phyloP scores from a whole-genome alignment of 2,329 filamentous ascomycete species.

The Neophaeococcomyces aloes region DNA sequence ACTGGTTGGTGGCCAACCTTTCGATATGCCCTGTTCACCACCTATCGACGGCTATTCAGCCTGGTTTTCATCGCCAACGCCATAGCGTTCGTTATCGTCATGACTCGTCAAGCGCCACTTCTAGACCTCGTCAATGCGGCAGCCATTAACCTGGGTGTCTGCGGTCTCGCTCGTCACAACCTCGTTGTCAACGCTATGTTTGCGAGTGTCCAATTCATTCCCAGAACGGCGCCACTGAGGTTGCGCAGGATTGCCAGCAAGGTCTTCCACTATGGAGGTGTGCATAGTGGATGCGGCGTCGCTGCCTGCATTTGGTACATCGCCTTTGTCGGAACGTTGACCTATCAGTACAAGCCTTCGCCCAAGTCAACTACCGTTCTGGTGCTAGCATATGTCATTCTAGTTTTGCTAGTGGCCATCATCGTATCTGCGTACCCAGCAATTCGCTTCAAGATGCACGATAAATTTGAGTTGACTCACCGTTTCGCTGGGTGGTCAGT shows the following conservation, averaged over 20 bases:
- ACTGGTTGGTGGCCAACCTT: neutral
- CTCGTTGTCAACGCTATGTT: conserved; percentile 32
- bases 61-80: conserved; percentile 42
- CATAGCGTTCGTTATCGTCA: conserved; percentile 20
- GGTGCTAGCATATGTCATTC: conserved; percentile 24
- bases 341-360: conserved; percentile 19
- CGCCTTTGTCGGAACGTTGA: conserved; percentile 15
- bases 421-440: conserved; percentile 24
- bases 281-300: conserved; percentile 30
- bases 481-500: conserved; percentile 29
- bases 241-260: conserved; percentile 30
- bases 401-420: conserved; percentile 24
- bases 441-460: conserved; percentile 25
- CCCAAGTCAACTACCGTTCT: conserved; percentile 26
- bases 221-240: conserved; percentile 25
- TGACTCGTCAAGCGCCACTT: conserved; percentile 11
- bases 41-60: conserved; percentile 49
- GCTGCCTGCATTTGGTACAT: conserved; percentile 35
- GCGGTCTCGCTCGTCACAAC: conserved; percentile 31
- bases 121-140: conserved; percentile 23
- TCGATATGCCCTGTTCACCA: conserved; percentile 34
- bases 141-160: conserved; percentile 28
- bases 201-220: conserved; percentile 25
- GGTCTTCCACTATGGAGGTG: conserved; percentile 32
- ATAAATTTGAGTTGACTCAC: conserved; percentile 29